These are phyloP conservation scores for Sordariomycetes sp. DNA, from an alignment of 2,329 filamentous ascomycete genomes.

Conservation along the genomic window DNA sequence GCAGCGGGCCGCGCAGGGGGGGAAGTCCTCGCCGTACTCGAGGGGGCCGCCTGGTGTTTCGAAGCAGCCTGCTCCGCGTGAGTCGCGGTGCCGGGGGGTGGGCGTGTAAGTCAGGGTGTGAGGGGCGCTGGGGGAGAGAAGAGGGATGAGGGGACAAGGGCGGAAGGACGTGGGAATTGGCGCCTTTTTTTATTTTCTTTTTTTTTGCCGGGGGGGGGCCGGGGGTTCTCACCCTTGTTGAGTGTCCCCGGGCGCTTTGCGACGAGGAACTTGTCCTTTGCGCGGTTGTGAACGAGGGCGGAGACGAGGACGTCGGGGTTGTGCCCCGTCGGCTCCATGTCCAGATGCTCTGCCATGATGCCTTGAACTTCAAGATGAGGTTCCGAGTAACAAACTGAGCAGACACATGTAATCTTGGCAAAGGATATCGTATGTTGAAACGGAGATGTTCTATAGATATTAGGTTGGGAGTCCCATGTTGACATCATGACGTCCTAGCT, in stretches of 20 bases:
- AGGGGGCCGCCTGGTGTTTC: constrained; percentile 65
- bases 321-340: constrained; percentile 7
- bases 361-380: background rate
- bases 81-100: too few relatives aligned
- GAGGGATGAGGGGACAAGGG: constrained; percentile 6
- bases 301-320: constrained; percentile 33
- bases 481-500: background rate
- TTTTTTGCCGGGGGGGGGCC: background rate
- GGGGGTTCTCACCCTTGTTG: constrained; percentile 25
- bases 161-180: background rate
- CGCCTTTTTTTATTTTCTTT: too few relatives aligned
- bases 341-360: background rate
- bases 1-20: constrained; percentile 53
- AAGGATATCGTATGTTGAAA: background rate
- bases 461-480: background rate
- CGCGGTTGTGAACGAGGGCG: constrained; percentile 25
- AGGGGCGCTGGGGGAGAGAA: background rate
- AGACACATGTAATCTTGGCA: background rate
- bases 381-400: too few relatives aligned
- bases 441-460: background rate
- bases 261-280: constrained; percentile 26
- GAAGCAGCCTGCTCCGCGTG: constrained; percentile 33
- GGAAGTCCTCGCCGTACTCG: constrained; percentile 51
- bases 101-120: too few relatives aligned
- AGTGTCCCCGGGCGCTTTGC: constrained; percentile 34